Evolutionary conservation across 352 stramenopile species (phyloP).

Genomic region (Saprolegnia diclina): DNA sequence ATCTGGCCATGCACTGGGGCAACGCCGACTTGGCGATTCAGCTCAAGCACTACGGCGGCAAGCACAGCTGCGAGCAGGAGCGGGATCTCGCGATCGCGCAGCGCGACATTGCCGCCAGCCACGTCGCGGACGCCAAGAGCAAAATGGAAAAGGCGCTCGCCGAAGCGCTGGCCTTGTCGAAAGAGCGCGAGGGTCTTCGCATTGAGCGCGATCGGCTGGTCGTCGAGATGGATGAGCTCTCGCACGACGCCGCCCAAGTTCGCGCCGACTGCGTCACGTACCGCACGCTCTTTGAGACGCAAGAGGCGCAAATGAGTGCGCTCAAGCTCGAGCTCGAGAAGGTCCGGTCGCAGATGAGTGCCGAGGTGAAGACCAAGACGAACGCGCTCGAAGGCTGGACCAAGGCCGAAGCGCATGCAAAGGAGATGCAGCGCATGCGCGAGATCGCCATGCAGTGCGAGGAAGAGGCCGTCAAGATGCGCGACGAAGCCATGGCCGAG

Average conservation of each 20-base stretch:
- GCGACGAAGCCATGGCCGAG: slow-evolving; percentile 48
- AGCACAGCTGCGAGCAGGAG: slow-evolving; percentile 53
- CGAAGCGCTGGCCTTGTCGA: slow-evolving; percentile 36
- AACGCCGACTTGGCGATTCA: slow-evolving; percentile 49
- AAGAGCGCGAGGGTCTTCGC: slow-evolving; percentile 46
- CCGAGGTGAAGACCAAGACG: slow-evolving; percentile 30
- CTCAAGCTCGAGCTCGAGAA: slow-evolving; percentile 24
- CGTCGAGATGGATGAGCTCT: slow-evolving; percentile 13
- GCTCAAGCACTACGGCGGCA: slow-evolving; percentile 51
- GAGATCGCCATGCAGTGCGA: slow-evolving; percentile 42
- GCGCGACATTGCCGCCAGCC: slow-evolving; percentile 39
- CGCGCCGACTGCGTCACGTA: slow-evolving; percentile 23
- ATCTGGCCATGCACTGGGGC: slow-evolving; percentile 52
- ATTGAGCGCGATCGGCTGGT: slow-evolving; percentile 46
- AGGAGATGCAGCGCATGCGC: slow-evolving; percentile 38
- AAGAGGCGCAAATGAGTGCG: slow-evolving; percentile 8
- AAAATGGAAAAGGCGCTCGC: slow-evolving; percentile 37
- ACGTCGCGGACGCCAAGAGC: slow-evolving; percentile 34
- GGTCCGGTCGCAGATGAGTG: background rate
- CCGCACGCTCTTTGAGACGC: slow-evolving; percentile 17
- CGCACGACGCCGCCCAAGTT: slow-evolving; percentile 11
- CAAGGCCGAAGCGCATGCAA: slow-evolving; percentile 37
- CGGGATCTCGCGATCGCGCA: slow-evolving; percentile 50
- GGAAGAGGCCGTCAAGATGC: slow-evolving; percentile 41
- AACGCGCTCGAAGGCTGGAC: slow-evolving; percentile 52